These are phyloP conservation scores for Hibiscus trionum DNA, from an alignment of 345 rosid species.

Conservation along the genomic window DNA sequence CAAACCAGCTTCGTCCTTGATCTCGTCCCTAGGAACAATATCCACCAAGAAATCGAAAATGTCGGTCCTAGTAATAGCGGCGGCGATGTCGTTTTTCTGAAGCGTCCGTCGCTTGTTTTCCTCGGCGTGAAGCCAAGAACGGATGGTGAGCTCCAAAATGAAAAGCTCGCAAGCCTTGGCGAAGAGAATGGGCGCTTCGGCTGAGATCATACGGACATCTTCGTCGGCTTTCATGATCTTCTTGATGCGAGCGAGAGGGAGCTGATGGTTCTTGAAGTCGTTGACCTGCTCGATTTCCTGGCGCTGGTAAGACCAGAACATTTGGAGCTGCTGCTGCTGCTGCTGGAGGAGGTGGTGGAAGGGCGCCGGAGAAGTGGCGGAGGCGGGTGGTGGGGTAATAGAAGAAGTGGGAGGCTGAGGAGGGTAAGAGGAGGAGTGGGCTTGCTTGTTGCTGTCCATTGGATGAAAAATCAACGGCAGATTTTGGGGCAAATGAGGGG, in stretches of 20 bases:
- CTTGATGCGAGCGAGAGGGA: constrained; percentile 90
- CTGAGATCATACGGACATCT: constrained; percentile 97
- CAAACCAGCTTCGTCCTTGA: constrained; percentile 64
- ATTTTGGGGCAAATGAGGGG: constrained; percentile 1
- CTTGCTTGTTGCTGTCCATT: constrained; percentile 53
- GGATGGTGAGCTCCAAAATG: constrained; percentile 85
- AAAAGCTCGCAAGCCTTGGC: constrained; percentile 96
- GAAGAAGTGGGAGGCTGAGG: constrained; percentile 31
- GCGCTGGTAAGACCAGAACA: constrained; percentile 89
- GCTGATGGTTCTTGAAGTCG: constrained; percentile 96
- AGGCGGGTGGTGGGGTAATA: constrained; percentile 16
- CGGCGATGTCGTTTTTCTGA: constrained; percentile 93
- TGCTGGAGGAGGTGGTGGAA: constrained; percentile 83
- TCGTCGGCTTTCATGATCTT: constrained; percentile 99
- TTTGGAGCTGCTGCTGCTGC: constrained; percentile 78
- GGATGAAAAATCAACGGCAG: constrained; percentile 13
- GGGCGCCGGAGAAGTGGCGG: constrained; percentile 37
- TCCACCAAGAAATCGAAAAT: constrained; percentile 90
- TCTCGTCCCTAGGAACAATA: constrained; percentile 85
- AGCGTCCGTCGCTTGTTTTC: constrained; percentile 90
- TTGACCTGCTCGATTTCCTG: constrained; percentile 86
- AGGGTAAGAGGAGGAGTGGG: constrained; percentile 56
- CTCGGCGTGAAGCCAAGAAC: constrained; percentile 98
- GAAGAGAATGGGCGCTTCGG: constrained; percentile 88
- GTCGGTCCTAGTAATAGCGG: constrained; percentile 83